phyloP scores from a whole-genome alignment of 306 rosid genomes.

The Cicer cuneatum region DNA sequence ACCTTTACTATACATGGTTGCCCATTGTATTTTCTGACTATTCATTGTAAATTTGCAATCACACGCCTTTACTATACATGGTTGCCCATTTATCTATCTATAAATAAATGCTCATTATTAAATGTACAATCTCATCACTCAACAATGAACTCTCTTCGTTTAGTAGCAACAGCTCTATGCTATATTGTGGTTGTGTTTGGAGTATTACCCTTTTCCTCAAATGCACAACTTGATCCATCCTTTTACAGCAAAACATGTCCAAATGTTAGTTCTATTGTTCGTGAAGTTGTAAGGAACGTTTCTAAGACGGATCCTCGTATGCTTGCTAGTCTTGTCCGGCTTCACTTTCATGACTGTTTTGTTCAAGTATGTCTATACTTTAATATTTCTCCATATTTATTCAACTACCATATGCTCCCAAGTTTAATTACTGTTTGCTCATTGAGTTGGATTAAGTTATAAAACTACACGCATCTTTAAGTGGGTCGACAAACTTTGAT shows the following conservation, averaged over 20 bases:
- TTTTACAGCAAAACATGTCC: slow-evolving; percentile 52
- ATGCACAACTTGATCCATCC: slow-evolving; percentile 44
- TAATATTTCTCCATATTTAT: no score
- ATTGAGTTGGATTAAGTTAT: no score
- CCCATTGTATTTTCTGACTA: no score
- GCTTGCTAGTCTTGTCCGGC: slow-evolving; percentile 51
- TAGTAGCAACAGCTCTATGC: background rate
- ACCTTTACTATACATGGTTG: no score
- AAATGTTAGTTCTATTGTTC: slow-evolving; percentile 22
- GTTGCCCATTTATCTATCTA: background rate
- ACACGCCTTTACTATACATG: background rate
- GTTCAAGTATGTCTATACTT: slow-evolving; percentile 46
- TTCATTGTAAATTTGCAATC: no score
- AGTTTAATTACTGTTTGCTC: no score
- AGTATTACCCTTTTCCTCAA: slow-evolving; percentile 21
- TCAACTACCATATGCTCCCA: no score
- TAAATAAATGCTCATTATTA: background rate
- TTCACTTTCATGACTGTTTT: slow-evolving; percentile 66
- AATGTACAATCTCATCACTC: background rate
- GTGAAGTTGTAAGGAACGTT: slow-evolving; percentile 11
- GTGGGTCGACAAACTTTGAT: no score
- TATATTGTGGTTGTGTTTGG: slow-evolving; percentile 37
- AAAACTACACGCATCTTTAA: no score
- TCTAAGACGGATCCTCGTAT: slow-evolving; percentile 45
- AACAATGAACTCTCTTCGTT: slow-evolving; percentile 1